Conservation (phyloP, 352 stramenopile species). For the Pythium brachiatum region DNA sequence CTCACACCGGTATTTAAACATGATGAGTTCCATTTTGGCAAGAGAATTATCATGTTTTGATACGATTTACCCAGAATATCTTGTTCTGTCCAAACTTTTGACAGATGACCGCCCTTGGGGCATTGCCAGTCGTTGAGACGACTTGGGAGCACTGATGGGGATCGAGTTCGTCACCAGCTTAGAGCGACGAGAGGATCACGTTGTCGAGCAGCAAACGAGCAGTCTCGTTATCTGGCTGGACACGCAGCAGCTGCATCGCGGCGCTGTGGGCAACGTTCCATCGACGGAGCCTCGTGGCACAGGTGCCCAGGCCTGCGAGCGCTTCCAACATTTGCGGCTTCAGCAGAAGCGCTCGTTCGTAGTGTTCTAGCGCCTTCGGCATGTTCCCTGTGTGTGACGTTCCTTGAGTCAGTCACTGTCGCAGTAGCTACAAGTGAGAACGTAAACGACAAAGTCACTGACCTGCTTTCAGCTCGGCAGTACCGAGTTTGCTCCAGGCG, state of each 20-base stretch:
- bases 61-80: not conserved
- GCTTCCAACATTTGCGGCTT: constrained; percentile 76
- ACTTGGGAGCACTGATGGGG: not conserved
- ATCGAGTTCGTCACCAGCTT: not conserved
- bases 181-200: constrained; percentile 37
- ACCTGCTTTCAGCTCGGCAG: constrained; percentile 60
- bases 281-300: constrained; percentile 58
- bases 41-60: not conserved
- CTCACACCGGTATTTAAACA: not conserved
- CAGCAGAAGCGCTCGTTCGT: constrained; percentile 54
- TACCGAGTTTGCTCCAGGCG: constrained; percentile 76
- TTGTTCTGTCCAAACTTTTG: no score
- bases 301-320: constrained; percentile 70
- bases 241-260: constrained; percentile 45
- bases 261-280: constrained; percentile 61
- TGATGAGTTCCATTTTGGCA: not conserved
- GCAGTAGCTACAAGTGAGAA: no score
- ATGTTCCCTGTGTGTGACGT: constrained; percentile 38
- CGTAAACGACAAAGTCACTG: not conserved
- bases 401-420: not conserved
- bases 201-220: constrained; percentile 64
- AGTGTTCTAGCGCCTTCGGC: constrained; percentile 47
- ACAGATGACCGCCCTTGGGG: constrained; percentile 1
- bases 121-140: not conserved
- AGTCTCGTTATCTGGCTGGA: constrained; percentile 69